Percentiles rank a stretch among this genome's conserved stretches.
Conservation (phyloP, 1,284 basidiomycete species). For the Coniophora puteana region DNA sequence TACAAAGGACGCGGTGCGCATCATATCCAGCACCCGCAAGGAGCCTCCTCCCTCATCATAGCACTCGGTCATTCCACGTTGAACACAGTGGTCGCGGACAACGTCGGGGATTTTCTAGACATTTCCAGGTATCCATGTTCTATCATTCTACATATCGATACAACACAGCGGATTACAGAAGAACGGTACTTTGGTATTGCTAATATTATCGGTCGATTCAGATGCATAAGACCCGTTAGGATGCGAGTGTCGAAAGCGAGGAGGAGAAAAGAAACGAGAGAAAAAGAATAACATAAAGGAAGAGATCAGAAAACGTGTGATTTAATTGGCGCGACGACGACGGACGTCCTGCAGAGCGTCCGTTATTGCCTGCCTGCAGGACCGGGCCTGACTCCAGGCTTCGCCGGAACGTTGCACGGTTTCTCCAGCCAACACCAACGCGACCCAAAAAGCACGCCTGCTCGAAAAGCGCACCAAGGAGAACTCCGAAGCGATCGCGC, state of each 20-base stretch:
- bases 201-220: no score
- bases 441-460: conserved; percentile 65
- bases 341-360: conserved; percentile 70
- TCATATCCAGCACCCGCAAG: conserved; percentile 39
- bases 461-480: conserved; percentile 62
- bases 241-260: no score
- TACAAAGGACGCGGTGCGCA: conserved; percentile 64
- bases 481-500: conserved; percentile 65
- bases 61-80: no score
- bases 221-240: no score
- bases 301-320: conserved; percentile 12
- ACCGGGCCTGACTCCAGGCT: conserved; percentile 57
- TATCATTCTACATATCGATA: no score
- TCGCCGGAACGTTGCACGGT: conserved; percentile 55
- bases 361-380: conserved; percentile 55
- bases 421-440: conserved; percentile 57
- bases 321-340: conserved; percentile 37
- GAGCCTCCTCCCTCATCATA: conserved; percentile 20
- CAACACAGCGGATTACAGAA: no score
- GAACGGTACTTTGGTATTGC: no score
- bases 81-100: no score
- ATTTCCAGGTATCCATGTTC: no score
- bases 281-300: conserved; percentile 10
- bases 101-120: no score
- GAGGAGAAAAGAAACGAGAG: no score